Base-by-base conservation (phyloP, 2,329 filamentous ascomycete species). In the Diaporthe sp. region DNA sequence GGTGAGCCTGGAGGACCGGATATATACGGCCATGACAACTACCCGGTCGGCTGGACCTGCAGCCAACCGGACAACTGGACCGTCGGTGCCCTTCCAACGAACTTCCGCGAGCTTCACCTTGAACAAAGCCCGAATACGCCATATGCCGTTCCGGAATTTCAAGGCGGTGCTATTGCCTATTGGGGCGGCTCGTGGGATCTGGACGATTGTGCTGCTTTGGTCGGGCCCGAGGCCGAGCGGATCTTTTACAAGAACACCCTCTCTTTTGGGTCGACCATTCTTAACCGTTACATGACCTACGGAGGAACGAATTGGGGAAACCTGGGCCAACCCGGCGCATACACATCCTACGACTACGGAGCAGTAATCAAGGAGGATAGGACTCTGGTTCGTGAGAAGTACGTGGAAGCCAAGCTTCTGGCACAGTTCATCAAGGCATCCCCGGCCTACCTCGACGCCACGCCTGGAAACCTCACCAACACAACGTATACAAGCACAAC, bases 231-330 rank as follows among this genome's bases (percentile, higher is more conserved):
- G 77, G 95, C 95, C 76, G 91, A 93, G 76, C 86, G 94, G 22
- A 92, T 97, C 0, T 95, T 95, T 80, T 94, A 95, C 82, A 96
- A 96, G 86, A 94, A 95, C 77, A 87, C 91, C 69, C 89, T 92
- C 70, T 90, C 90, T 50, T 89, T 92, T 22, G 92, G 91, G 0
- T 88, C 92, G 3, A 91, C 89, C 0, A 89, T 96, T 10, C 85
- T 95, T 74, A 95, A 92, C 77, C 80, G 95, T 1, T 96, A 95
- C 81, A 96, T 96, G 94, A 92, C 89, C 0, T 94, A 89, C 77
- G 94, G 94, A 19, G 94, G 94, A 8, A 96, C 94, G 0, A 97
- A 96, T 80, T 96, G 94, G 94, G 94, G 94, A 0, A 96, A 95
- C 76, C 82, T 95, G 6, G 93, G 94, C 0, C 90, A 95, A 77